Base-by-base conservation (phyloP, 768 basidiomycete species). In the Hypsizygus marmoreus region DNA sequence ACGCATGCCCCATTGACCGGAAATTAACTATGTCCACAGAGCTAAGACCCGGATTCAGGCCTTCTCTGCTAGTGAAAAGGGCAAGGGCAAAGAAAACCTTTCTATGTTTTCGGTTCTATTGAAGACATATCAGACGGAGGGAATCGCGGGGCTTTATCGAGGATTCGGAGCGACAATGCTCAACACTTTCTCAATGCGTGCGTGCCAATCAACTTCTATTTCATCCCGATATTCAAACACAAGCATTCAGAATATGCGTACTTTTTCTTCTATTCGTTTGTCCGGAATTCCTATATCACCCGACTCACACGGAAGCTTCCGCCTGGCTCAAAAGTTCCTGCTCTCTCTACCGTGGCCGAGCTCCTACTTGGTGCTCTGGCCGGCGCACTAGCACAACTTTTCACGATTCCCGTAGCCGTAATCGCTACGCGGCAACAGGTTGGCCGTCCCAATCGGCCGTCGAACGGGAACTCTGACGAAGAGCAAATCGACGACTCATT, bases 381-480 rank as follows among this genome's bases (percentile, higher is more conserved):
- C 1, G 97, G 95, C 2, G 95, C 85, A 0, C 80, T 98, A 13
- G 95, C 95, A 4, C 97, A 98, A 65, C 86, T 98, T 45, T 98
- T 98, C 71, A 99, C 97, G 16, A 97, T 98, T 55, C 97, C 97
- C 8, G 95, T 98, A 11, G 82, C 92, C 6, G 95, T 98, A 40
- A 97, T 99, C 59, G 97, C 97, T 12, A 98, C 95, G 4, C 82
- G 97, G 11, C 97, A 99, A 66, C 97, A 99, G 69, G 80, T 98
- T 39, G 88, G 89, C 32, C 74, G 73, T 11, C 65, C 73, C 55
- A 57, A 38, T n/a, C 37, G 28, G 6, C 35, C n/a, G n/a, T n/a
- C 38, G 20, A 47, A 53, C 16, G 51, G 47, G 23, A 58, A 57
- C 20, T 23, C 53, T 28, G 66, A n/a, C n/a, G n/a, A 63, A 4